Percentiles rank a stretch among this genome's conserved stretches.
Conservation (phyloP, 2,329 filamentous ascomycete genomes). For the Helotiales sp. region DNA sequence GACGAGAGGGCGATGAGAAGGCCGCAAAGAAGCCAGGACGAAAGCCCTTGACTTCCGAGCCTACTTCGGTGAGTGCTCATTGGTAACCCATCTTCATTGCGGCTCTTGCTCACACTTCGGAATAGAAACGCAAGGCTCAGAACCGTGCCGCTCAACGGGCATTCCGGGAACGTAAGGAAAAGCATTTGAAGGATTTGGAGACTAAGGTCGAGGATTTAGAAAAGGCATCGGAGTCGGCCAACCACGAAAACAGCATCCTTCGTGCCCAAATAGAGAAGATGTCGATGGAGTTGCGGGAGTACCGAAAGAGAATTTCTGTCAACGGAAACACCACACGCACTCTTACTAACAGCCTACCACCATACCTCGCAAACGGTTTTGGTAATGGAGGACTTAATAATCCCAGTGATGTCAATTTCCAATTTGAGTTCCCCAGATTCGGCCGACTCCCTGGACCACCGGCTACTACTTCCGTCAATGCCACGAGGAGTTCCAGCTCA, state of each 20-base stretch:
- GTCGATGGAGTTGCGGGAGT: constrained; percentile 83
- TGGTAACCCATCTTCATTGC: constrained; percentile 37
- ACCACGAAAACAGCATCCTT: constrained; percentile 82
- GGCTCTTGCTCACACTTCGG: constrained; percentile 29
- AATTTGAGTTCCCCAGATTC: constrained; percentile 96
- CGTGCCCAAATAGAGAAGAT: constrained; percentile 88
- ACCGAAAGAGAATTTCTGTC: constrained; percentile 82
- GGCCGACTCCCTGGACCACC: constrained; percentile 67
- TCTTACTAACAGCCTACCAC: constrained; percentile 30
- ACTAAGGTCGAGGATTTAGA: constrained; percentile 77
- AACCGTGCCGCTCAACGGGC: constrained; percentile 91
- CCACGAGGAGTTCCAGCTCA: constrained; percentile 33
- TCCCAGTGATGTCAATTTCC: constrained; percentile 78
- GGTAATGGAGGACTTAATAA: constrained; percentile 59
- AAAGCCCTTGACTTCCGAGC: constrained; percentile 94
- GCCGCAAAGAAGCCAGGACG: constrained; percentile 92
- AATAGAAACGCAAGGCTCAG: constrained; percentile 91
- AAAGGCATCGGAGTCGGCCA: constrained; percentile 81
- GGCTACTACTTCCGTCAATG: constrained; percentile 24
- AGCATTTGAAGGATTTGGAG: constrained; percentile 84
- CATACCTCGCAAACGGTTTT: constrained; percentile 50
- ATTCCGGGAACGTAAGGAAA: constrained; percentile 94
- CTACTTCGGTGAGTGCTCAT: constrained; percentile 79
- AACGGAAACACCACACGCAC: constrained; percentile 40
- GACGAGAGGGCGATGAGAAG: constrained; percentile 72